A percentile compares a stretch with the other conserved stretches of the same genome.
Evolutionary conservation across 2,329 filamentous ascomycete genomes (phyloP).

Genomic region (Massarina eburnea): DNA sequence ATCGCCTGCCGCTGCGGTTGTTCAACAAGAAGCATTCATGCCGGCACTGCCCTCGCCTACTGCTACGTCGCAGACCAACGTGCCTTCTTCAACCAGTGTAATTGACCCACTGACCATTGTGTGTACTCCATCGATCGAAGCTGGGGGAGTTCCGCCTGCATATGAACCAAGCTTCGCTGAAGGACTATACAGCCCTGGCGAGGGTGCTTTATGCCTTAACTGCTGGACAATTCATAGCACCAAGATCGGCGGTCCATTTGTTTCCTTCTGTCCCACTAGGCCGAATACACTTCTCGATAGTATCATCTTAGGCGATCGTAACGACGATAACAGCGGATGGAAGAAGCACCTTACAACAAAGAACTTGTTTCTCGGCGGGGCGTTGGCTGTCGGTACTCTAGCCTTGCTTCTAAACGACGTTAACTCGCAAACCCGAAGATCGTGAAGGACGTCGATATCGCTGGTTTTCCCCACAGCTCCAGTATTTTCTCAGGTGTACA

Average conservation of each 20-base stretch:
- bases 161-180: background rate
- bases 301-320: background rate
- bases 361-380: background rate
- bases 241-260: background rate
- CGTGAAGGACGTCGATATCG: background rate
- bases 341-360: background rate
- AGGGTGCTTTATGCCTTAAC: background rate
- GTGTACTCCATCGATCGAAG: background rate
- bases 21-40: background rate
- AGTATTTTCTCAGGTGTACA: background rate
- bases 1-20: background rate
- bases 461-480: background rate
- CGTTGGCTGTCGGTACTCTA: background rate
- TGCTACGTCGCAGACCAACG: background rate
- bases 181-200: background rate
- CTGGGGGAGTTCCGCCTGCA: background rate
- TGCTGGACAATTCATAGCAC: slow-evolving; percentile 1
- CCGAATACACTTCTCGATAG: background rate
- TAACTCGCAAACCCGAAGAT: background rate
- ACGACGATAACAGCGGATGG: background rate
- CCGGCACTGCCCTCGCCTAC: background rate
- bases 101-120: background rate
- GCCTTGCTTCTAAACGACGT: background rate
- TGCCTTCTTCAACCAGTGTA: background rate
- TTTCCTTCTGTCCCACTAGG: background rate